Conservation (phyloP, 1,284 basidiomycete genomes). For the Austroboletus niveus region DNA sequence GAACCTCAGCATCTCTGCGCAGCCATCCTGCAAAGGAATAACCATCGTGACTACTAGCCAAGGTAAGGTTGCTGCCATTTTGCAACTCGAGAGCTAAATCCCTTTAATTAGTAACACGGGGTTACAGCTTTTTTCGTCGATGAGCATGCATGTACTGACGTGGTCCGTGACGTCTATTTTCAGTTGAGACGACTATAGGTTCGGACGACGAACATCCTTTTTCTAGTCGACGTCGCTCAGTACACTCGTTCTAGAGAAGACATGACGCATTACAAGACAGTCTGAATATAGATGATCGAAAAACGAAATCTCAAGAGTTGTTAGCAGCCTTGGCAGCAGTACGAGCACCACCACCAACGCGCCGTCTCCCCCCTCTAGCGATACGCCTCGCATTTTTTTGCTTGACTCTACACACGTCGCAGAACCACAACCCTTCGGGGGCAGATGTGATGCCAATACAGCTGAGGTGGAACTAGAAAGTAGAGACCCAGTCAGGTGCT, state of each 20-base stretch:
- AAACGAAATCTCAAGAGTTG: conserved; percentile 25
- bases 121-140: too few species aligned
- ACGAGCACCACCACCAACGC: conserved; percentile 35
- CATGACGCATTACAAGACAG: conserved; percentile 2
- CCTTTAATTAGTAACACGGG: too few species aligned
- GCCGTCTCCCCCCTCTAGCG: conserved; percentile 35
- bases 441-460: conserved; percentile 74
- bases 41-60: too few species aligned
- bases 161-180: too few species aligned
- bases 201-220: too few species aligned
- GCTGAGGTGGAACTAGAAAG: conserved; percentile 74
- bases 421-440: conserved; percentile 83
- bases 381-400: conserved; percentile 38
- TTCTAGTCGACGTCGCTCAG: not conserved
- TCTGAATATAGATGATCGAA: conserved; percentile 10
- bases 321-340: conserved; percentile 31
- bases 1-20: too few species aligned
- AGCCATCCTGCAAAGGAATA: too few species aligned
- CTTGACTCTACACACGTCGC: conserved; percentile 62
- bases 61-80: too few species aligned
- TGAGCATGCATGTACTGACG: too few species aligned
- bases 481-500: conserved; percentile 10
- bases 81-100: too few species aligned
- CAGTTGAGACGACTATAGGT: too few species aligned
- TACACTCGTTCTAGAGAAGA: not conserved